Percentiles rank a stretch among this genome's conserved stretches.
Evolutionary conservation across 441 rosid genomes (phyloP).

Genomic region (Bruguiera hainesii): DNA sequence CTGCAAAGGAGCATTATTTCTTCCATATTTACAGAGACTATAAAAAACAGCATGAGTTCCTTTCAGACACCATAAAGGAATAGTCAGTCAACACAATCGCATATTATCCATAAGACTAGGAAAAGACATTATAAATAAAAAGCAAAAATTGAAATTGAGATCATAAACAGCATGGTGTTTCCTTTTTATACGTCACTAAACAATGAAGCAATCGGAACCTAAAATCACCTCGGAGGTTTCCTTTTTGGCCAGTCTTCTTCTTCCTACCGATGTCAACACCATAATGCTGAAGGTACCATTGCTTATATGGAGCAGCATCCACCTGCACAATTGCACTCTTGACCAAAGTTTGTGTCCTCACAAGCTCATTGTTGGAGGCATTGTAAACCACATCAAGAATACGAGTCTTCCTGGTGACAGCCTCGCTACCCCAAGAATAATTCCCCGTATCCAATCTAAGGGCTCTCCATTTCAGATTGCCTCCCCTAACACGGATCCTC

Average conservation of each 20-base stretch:
- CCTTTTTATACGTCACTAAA: background rate
- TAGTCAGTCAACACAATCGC: no score
- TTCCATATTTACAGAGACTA: no score
- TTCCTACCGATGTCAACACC: slow-evolving; percentile 67
- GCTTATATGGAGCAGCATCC: slow-evolving; percentile 69
- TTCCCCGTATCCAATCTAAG: slow-evolving; percentile 59
- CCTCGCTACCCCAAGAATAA: slow-evolving; percentile 66
- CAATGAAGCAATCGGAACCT: background rate
- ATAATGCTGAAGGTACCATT: slow-evolving; percentile 64
- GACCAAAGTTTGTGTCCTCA: slow-evolving; percentile 63
- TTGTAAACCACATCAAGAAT: slow-evolving; percentile 63
- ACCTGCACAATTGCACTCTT: slow-evolving; percentile 63
- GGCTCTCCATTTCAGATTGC: slow-evolving; percentile 68
- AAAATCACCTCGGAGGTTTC: slow-evolving; percentile 23
- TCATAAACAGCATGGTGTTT: no score
- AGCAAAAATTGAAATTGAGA: no score
- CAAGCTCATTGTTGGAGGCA: slow-evolving; percentile 71
- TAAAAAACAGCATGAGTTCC: no score
- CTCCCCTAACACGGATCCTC: slow-evolving; percentile 58
- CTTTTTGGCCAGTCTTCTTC: slow-evolving; percentile 49
- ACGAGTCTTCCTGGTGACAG: slow-evolving; percentile 60
- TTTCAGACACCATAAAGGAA: no score
- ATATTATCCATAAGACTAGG: no score
- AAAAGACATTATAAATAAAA: no score
- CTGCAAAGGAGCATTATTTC: no score